phyloP scores from a whole-genome alignment of 495 filamentous ascomycete species.

The Pyronema domesticum region DNA sequence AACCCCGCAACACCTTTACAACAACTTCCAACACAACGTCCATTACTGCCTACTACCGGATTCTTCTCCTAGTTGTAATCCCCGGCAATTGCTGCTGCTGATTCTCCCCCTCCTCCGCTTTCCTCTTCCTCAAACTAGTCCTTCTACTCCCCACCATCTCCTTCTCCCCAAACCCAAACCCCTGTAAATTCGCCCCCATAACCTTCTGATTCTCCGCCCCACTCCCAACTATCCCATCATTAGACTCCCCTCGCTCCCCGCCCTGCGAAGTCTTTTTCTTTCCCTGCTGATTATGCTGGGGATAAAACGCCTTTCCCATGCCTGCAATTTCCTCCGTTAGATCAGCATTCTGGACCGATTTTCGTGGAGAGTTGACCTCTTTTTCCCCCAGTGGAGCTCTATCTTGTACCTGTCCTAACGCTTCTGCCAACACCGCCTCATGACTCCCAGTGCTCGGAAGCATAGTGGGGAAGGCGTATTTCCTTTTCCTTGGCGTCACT shows the following conservation, averaged over 20 bases:
- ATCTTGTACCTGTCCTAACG: background rate
- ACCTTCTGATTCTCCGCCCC: background rate
- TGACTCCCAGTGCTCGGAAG: conserved; percentile 63
- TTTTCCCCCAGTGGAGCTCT: conserved; percentile 19
- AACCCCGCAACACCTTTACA: too few species aligned
- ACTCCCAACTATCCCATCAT: background rate
- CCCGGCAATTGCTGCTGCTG: background rate
- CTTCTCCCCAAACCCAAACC: background rate
- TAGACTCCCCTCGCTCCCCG: background rate
- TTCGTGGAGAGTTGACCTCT: conserved; percentile 17
- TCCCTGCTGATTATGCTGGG: background rate
- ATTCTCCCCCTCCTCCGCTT: background rate
- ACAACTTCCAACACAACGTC: background rate
- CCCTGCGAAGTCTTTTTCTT: background rate
- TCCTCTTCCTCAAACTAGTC: background rate
- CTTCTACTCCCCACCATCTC: background rate
- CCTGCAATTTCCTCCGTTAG: conserved; percentile 4
- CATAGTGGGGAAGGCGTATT: conserved; percentile 55
- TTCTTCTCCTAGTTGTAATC: conserved; percentile 1
- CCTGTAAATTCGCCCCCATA: background rate
- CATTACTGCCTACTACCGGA: conserved; percentile 1
- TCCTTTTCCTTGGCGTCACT: conserved; percentile 58
- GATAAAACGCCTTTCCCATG: conserved; percentile 10
- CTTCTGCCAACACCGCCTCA: conserved; percentile 42
- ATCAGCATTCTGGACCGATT: conserved; percentile 4